Percentiles rank a stretch among this genome's conserved stretches.
Evolutionary conservation across 2,329 filamentous ascomycete species (phyloP).

Genomic region (Phyllosticta citribraziliensis): DNA sequence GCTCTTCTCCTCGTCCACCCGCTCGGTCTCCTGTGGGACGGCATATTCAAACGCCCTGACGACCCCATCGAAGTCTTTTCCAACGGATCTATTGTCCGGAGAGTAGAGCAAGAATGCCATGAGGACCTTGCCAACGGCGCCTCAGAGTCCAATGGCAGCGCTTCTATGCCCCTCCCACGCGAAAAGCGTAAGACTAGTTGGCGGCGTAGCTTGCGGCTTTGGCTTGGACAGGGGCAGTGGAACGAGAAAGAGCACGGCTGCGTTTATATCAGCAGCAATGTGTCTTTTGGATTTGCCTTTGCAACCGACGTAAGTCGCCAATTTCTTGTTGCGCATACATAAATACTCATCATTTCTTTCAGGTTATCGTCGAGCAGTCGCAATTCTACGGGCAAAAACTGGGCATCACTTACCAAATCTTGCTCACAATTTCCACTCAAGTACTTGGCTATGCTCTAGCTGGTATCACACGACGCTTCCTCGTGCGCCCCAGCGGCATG

Average conservation of each 20-base stretch:
- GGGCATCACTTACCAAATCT: constrained; percentile 65
- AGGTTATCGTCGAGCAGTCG: constrained; percentile 78
- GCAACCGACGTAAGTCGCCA: constrained; percentile 57
- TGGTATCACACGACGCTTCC: constrained; percentile 67
- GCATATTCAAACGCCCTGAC: constrained; percentile 50
- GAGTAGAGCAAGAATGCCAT: constrained; percentile 2
- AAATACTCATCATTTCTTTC: constrained; percentile 8
- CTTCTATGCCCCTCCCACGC: not conserved
- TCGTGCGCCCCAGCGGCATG: constrained; percentile 80
- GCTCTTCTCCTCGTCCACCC: constrained; percentile 77
- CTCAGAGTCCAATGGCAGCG: not conserved
- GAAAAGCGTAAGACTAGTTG: constrained; percentile 11
- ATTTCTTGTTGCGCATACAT: not conserved
- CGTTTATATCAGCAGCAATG: constrained; percentile 82
- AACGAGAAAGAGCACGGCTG: constrained; percentile 85
- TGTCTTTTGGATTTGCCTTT: constrained; percentile 82
- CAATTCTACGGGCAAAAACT: constrained; percentile 80
- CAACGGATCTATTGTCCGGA: constrained; percentile 41
- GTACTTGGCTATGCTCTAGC: constrained; percentile 81
- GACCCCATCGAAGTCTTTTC: constrained; percentile 48
- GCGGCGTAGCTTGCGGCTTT: constrained; percentile 48
- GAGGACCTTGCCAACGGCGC: not conserved
- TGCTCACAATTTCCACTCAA: constrained; percentile 78
- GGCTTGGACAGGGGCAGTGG: constrained; percentile 72
- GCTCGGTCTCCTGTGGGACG: constrained; percentile 71